Base-by-base conservation (phyloP, 1,284 basidiomycete genomes). In the Pseudozyma pruni region DNA sequence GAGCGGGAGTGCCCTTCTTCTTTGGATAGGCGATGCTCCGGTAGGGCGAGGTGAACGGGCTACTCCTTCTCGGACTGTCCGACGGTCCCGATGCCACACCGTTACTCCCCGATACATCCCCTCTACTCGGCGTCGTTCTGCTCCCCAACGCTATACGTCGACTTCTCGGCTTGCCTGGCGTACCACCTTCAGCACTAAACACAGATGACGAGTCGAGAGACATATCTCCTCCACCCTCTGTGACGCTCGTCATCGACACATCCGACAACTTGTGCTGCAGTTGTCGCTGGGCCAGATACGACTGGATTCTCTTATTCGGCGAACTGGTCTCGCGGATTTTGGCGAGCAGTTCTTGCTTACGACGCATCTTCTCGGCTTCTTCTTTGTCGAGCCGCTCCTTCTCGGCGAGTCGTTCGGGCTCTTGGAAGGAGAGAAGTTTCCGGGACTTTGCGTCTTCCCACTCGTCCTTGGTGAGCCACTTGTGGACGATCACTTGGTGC, bases 401-500 rank as follows among this genome's bases (percentile, higher is more conserved):
- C 39, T 72, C 73, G 0, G 50, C 48, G 6, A 66, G 40, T 10
- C 74, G 48, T 32, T 76, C 74, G 6, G 52, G 41, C 35, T 80
- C 72, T 42, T 80, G 78, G 53, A 69, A 76, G 2, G 59, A 52
- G 4, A 80, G 58, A 14, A 66, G 54, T 50, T 79, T 80, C 38
- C 74, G 60, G 1, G 62, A 55, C 35, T 70, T 71, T 16, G 68
- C 67, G 9, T 79, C 77, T 23, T 79, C 75, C 68, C 75, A 80
- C 32, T 78, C 75, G 0, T 66, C 59, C 40, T 78, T 72, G 9
- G 70, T 74, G 8, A 80, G 49, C 52, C 70, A 80, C 48, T 63
- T 64, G 43, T 71, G 64, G 0, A 73, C 66, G 16, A 71, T 59
- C 13, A 72, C 72, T 13, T 76, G 73, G 10, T 77, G 71, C 43